Evolutionary conservation across 176 grass and related monocot species (phyloP), one percentile per base, ranked within the genome.

Genomic region (Aegilops tauschii): DNA sequence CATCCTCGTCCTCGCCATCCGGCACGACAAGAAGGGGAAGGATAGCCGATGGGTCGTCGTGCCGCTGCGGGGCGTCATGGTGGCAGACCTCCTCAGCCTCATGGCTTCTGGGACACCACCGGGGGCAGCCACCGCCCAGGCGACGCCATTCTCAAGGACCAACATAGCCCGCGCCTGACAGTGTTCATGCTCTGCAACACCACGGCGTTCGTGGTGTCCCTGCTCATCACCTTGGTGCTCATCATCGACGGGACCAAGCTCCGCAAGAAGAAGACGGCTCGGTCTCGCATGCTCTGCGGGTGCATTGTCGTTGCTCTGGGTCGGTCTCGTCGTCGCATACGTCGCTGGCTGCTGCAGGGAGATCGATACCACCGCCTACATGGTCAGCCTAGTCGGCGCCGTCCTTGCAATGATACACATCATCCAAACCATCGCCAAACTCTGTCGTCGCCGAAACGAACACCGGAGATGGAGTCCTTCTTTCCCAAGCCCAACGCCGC

Each of bases 181-280:
- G 86, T 65, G 2, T 88, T 88, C 80, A 20, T 88, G 27, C 0
- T 69, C 49, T 83, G 71, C 63, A 88, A 88, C 80, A 83, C 72
- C 49, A 69, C 73, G 1, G 64, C 80, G 9, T 88, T 88, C 13
- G 86, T 88, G 12, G 73, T 64, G 9, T 88, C 86, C 25, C 69
- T 88, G 49, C 13, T 69, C 20, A 83, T 83, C 80, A 32, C 56
- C 63, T 21, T 83, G 73, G 13, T 83, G 72, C 73, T 88, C 45
- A 49, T 88, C 69, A 44, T 73, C 1, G 37, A 44, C 0, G 20
- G 34, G 0, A 44, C 11, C 42, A 77, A 28, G 74, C 65, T 88
- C 9, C 17, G 45, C 9, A 11, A 44, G 5, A 16, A 65, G 20
- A 73, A 36, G 20, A 52, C 1, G 45, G 16, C 54, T 12, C 8